A percentile compares a stretch with the other conserved stretches of the same genome.
Conservation (phyloP, 108 stramenopile genomes). For the Skeletonema grethae region DNA sequence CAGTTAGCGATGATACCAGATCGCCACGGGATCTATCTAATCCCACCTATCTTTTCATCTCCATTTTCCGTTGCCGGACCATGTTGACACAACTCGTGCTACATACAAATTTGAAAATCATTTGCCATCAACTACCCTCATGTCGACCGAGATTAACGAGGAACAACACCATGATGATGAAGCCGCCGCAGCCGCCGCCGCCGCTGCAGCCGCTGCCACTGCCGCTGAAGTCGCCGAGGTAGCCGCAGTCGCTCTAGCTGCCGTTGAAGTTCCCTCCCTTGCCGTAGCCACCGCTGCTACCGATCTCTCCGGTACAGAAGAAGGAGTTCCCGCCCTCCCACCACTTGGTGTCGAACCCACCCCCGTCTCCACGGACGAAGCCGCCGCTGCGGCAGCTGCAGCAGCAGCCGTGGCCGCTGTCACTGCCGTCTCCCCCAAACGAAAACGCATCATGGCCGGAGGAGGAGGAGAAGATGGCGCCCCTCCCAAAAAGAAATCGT, state of each 20-base stretch:
- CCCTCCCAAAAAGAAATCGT: background rate
- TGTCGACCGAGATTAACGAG: background rate
- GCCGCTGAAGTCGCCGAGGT: background rate
- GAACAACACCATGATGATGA: no score
- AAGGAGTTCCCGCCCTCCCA: background rate
- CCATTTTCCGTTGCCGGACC: background rate
- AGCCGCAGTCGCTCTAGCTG: background rate
- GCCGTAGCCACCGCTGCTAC: background rate
- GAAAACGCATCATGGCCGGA: background rate
- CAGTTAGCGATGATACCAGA: background rate
- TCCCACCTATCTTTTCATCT: background rate
- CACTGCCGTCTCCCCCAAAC: background rate
- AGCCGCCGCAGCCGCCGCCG: background rate
- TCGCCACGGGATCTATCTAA: background rate
- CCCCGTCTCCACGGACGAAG: background rate
- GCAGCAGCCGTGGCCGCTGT: background rate
- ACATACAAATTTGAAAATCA: no score
- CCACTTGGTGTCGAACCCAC: background rate
- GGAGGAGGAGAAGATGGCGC: background rate
- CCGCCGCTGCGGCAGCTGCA: background rate
- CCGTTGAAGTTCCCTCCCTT: background rate
- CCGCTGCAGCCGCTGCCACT: background rate
- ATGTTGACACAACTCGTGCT: no score
- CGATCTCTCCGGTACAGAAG: no score
- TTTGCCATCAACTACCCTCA: background rate